Evolutionary conservation across 2,329 filamentous ascomycete genomes (phyloP), one percentile per base, ranked within the genome.

Genomic region (Colletotrichum musae): DNA sequence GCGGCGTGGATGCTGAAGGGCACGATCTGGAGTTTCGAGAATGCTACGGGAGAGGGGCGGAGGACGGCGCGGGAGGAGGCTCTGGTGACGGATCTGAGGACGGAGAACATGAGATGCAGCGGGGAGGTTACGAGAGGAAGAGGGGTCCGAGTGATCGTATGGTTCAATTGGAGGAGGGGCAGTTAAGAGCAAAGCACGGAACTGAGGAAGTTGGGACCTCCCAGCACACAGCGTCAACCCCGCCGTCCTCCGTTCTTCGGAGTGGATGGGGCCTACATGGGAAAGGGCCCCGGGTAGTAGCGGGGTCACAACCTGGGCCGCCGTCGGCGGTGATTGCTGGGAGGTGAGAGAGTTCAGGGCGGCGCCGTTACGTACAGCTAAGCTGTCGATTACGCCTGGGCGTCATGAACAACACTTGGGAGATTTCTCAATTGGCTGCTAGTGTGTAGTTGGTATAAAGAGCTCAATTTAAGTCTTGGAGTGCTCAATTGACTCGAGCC

Each of bases 201-300:
- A 43, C 24, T 45, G 56, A 58, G 47, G 50, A 50, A 62, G 51
- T 66, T 61, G 51, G 62, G 64, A 45, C 58, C 36, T 53, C 45
- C 64, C 32, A 18, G 62, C 45, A 39, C 66, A 48, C 28, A 21
- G n/a, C 47, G 43, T 26, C n/a, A 62, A 60, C 66, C 66, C 66
- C 61, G 54, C 66, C 66, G 66, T 58, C 59, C 59, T 70, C 68
- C 68, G 68, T 70, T 70, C 68, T 69, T 70, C 68, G 68, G 32
- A 36, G 41, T 39, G 39, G 51, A 53, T 51, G 43, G 16, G 16
- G 5, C 41, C 13, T 43, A 5, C 41, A 15, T 15, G 41, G 41
- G 2, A 7, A 15, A n/a, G 6, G 41, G 41, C 41, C 47, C 67
- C 51, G 63, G 60, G 39, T 68, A 54, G 53, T 47, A 65, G 60